phyloP scores from a whole-genome alignment of 2,329 filamentous ascomycete species.

The Diaporthe vexans region DNA sequence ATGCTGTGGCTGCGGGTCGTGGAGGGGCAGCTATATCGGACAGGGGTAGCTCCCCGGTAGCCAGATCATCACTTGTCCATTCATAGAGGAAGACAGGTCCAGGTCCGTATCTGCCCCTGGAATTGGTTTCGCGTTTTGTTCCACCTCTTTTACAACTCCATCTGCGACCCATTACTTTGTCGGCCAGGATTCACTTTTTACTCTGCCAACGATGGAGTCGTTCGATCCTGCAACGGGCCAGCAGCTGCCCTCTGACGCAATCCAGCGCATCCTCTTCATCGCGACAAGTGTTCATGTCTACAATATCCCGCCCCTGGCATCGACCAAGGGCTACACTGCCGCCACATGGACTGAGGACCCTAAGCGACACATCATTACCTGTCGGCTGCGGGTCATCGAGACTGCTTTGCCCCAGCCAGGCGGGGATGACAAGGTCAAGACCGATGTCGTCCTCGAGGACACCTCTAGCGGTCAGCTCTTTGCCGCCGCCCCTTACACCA shows the following conservation, averaged over 20 bases:
- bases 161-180: not conserved
- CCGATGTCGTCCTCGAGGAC: conserved; percentile 86
- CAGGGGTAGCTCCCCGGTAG: conserved; percentile 24
- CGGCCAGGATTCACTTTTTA: not conserved
- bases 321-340: conserved; percentile 84
- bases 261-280: conserved; percentile 88
- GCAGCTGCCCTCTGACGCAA: conserved; percentile 79
- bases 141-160: not conserved
- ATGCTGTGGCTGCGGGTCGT: too few species aligned
- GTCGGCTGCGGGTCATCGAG: conserved; percentile 83
- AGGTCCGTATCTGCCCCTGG: not conserved
- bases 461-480: conserved; percentile 80
- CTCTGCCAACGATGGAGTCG: conserved; percentile 65
- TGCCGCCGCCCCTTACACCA: conserved; percentile 84
- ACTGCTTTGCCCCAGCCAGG: conserved; percentile 69
- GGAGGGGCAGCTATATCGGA: conserved; percentile 12
- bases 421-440: conserved; percentile 71
- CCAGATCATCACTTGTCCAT: conserved; percentile 5
- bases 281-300: conserved; percentile 85
- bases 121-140: not conserved
- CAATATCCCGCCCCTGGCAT: conserved; percentile 84
- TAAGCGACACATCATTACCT: conserved; percentile 86
- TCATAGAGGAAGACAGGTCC: not conserved
- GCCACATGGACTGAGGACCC: conserved; percentile 81
- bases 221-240: conserved; percentile 80